phyloP scores from a whole-genome alignment of 352 stramenopile species.

The Pythium plurisporium region DNA sequence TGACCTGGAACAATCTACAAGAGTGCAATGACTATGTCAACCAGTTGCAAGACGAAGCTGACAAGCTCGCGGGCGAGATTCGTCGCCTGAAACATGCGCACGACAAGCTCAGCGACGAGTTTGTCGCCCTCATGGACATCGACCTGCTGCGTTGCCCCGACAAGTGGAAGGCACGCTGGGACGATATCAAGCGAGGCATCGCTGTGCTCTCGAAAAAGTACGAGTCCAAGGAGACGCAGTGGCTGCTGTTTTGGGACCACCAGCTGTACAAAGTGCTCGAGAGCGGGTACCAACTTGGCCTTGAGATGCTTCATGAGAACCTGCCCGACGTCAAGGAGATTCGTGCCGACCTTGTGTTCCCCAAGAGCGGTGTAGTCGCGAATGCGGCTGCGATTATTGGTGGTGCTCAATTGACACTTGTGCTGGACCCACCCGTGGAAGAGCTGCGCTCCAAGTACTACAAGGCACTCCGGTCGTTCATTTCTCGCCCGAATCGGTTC shows the following conservation, averaged over 20 bases:
- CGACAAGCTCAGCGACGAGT: constrained; percentile 73
- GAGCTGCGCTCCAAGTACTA: constrained; percentile 93
- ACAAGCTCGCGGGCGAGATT: constrained; percentile 89
- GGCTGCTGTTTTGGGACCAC: constrained; percentile 92
- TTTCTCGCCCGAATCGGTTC: constrained; percentile 88
- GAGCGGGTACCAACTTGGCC: constrained; percentile 89
- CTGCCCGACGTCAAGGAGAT: constrained; percentile 89
- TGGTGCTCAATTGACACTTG: constrained; percentile 31
- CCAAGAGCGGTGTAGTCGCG: constrained; percentile 6
- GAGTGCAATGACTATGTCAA: constrained; percentile 93
- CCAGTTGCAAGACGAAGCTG: constrained; percentile 85
- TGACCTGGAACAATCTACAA: constrained; percentile 89
- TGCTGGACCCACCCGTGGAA: constrained; percentile 90
- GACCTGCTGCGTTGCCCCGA: constrained; percentile 83
- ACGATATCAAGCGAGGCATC: constrained; percentile 77
- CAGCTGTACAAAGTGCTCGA: constrained; percentile 96
- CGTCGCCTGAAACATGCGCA: constrained; percentile 87
- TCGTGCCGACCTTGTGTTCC: constrained; percentile 71
- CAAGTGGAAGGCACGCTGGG: constrained; percentile 87
- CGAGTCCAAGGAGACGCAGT: constrained; percentile 77
- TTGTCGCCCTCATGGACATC: constrained; percentile 84
- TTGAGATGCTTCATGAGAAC: constrained; percentile 94
- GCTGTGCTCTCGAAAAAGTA: constrained; percentile 75
- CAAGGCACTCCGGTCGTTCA: constrained; percentile 94
- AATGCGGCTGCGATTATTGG: neutral